Percentiles rank a stretch among this genome's conserved stretches.
These are phyloP conservation scores for Micractinium sp. DNA, from an alignment of 139 green algal species.

Conservation along the genomic window DNA sequence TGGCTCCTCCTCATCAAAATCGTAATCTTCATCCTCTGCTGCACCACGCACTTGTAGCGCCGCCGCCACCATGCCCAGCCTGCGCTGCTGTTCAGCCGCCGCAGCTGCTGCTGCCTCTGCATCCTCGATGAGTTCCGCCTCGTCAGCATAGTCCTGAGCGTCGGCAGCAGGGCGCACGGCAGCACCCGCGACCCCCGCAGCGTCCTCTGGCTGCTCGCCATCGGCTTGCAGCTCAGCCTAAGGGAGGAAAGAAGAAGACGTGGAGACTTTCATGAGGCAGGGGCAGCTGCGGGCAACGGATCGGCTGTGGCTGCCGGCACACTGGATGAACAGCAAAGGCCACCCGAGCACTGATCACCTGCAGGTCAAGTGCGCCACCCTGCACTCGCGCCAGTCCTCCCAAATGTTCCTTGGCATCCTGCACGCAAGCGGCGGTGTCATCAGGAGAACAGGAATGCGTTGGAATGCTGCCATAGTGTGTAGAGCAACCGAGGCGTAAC, in stretches of 20 bases:
- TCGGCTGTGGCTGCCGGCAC: neutral
- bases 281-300: neutral
- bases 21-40: constrained; percentile 53
- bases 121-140: constrained; percentile 53
- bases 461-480: neutral
- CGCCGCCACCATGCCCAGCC: constrained; percentile 14
- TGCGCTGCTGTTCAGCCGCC: constrained; percentile 6
- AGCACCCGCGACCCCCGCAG: neutral
- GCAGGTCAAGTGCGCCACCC: constrained; percentile 9
- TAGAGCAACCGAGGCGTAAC: neutral
- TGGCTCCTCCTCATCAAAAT: constrained; percentile 38
- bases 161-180: constrained; percentile 28
- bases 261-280: no score
- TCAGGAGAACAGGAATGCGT: no score
- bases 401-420: constrained; percentile 48
- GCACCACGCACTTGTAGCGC: neutral
- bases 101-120: constrained; percentile 19
- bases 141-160: constrained; percentile 44
- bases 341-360: neutral
- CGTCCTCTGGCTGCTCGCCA: constrained; percentile 2
- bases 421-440: neutral
- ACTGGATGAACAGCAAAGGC: neutral
- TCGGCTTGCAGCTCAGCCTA: constrained; percentile 17
- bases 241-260: neutral
- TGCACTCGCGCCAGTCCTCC: no score